Conservation (phyloP, 2,329 filamentous ascomycete genomes). For the Aspergillaceae sp. region DNA sequence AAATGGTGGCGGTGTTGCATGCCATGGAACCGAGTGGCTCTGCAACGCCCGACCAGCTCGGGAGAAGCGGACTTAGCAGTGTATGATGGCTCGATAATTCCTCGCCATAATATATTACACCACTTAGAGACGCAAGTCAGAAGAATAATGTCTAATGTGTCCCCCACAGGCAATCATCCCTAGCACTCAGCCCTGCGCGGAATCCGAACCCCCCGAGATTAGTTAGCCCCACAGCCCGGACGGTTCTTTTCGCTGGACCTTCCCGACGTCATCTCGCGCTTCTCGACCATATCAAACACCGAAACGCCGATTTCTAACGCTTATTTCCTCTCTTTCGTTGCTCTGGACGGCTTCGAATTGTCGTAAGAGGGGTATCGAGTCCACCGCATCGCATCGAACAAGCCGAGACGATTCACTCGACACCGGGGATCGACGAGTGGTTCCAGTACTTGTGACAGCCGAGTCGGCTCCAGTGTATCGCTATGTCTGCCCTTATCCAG, state of each 20-base stretch:
- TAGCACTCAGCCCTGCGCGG: too few relatives aligned
- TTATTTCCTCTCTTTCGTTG: too few relatives aligned
- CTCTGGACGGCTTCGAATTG: too few relatives aligned
- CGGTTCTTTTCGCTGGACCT: too few relatives aligned
- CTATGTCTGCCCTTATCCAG: slow-evolving; percentile 39
- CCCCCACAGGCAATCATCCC: too few relatives aligned
- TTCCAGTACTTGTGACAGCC: not conserved
- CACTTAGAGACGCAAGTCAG: too few relatives aligned
- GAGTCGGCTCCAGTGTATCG: slow-evolving; percentile 9
- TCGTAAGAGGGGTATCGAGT: not conserved
- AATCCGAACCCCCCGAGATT: too few relatives aligned
- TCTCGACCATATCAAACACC: too few relatives aligned
- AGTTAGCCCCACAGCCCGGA: too few relatives aligned
- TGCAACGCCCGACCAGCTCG: not conserved
- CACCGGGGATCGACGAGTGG: not conserved
- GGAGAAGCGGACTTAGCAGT: not conserved
- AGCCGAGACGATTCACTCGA: not conserved
- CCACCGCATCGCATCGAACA: not conserved
- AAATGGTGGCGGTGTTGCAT: not conserved
- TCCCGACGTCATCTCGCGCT: too few relatives aligned
- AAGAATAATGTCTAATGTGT: too few relatives aligned
- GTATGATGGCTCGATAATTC: not conserved
- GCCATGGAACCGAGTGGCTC: not conserved
- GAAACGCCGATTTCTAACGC: too few relatives aligned
- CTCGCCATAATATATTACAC: not conserved